Percentiles rank a stretch among this genome's conserved stretches.
Evolutionary conservation across 2,329 filamentous ascomycete species (phyloP).

Genomic region (Monilinia vaccinii-corymbosi): DNA sequence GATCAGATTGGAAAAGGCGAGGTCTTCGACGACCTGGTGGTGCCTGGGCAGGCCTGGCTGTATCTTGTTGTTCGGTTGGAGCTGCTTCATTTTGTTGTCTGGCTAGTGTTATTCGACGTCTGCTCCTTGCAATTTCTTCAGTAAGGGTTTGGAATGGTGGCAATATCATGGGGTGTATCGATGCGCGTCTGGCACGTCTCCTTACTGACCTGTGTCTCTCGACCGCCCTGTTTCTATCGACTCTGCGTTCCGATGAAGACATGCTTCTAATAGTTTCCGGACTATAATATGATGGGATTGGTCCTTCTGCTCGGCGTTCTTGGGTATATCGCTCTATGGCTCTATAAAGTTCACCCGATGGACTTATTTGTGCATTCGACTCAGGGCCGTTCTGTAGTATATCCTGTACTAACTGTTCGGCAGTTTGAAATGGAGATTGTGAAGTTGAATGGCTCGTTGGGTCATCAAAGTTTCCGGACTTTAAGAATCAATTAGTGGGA

Average conservation of each 20-base stretch:
- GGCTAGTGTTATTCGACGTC: conserved; percentile 1
- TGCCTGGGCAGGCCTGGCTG: conserved; percentile 7
- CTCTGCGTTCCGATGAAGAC: conserved; percentile 6
- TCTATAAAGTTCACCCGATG: conserved; percentile 36
- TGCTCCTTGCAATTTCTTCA: background rate
- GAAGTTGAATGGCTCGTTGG: conserved; percentile 18
- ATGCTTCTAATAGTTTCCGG: background rate
- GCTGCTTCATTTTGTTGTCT: conserved; percentile 4
- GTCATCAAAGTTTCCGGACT: conserved; percentile 27
- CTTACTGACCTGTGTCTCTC: conserved; percentile 18
- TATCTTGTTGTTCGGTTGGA: conserved; percentile 11
- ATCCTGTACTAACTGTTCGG: conserved; percentile 30
- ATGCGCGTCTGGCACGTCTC: background rate
- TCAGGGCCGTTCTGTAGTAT: conserved; percentile 33
- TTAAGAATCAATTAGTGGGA: conserved; percentile 1
- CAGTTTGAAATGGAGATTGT: conserved; percentile 22
- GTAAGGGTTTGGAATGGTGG: conserved; percentile 8
- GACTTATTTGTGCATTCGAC: conserved; percentile 32
- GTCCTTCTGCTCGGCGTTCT: background rate
- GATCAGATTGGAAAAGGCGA: conserved; percentile 22
- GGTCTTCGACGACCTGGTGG: conserved; percentile 16
- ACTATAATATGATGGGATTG: background rate
- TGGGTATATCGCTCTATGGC: conserved; percentile 31
- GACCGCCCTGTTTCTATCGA: background rate
- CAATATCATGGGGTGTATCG: conserved; percentile 11